Base-by-base conservation (phyloP, 352 stramenopile genomes). In the Globisporangium orthogonon region DNA sequence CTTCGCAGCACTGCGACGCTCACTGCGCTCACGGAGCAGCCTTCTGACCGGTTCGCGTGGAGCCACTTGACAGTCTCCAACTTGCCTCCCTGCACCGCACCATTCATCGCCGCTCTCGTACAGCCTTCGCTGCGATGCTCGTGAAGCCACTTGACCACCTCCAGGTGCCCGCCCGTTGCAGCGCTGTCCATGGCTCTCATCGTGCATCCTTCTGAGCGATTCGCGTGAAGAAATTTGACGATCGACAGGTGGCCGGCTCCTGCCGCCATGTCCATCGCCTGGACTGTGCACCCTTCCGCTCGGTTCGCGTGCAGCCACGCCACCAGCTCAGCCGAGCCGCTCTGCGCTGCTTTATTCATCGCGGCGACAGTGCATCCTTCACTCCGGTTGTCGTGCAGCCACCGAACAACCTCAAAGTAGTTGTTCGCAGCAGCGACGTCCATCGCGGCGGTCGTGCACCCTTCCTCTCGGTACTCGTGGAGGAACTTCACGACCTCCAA, bases 241-340 rank as follows among this genome's bases (percentile, higher is more conserved):
- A 70, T 68, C 23, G 71, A 62, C 11, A 82, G 40, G 47, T 80
- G 67, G 3, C 66, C 65, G 23, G 70, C 58, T 51, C 67, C 60
- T 1, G 74, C 72, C 9, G 74, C 72, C 47, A 64, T 66, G 41
- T 67, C 41, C 62, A 68, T 64, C 28, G 62, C 62, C 15, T 54
- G 56, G 6, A 14, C 51, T 6, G 62, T 54, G 37, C 53, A 52
- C 3, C 48, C 52, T 7, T 45, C 61, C 4, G 3, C 15, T 10
- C 49, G 43, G 4, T 31, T 17, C 37, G 11, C 11, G 13, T 43
- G 37, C 37, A 43, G 35, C 35, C 35, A 40, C 35, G 7, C 7
- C 35, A 40, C 35, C 4, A 40, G 4, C 35, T 40, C 35, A 7
- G 13, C 35, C 35, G 35, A 40, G 35, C 35, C 35, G 7, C 35